These are phyloP conservation scores for Xylaria arbuscula DNA, from an alignment of 2,329 filamentous ascomycete genomes.

Conservation along the genomic window DNA sequence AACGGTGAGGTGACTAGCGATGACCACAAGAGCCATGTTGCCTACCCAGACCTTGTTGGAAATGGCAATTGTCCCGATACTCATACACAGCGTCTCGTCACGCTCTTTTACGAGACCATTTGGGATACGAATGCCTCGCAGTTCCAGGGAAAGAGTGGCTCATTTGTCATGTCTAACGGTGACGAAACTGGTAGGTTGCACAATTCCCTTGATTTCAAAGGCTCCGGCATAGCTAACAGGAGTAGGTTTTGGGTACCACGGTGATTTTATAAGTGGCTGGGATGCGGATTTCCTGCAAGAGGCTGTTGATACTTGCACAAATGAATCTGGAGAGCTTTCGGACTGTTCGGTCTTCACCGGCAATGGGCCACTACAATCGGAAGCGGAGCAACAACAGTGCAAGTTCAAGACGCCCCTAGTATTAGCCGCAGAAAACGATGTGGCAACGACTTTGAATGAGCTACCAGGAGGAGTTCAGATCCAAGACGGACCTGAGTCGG, in stretches of 20 bases:
- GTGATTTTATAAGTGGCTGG: conserved; percentile 86
- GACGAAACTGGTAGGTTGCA: conserved; percentile 73
- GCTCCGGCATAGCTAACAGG: not conserved
- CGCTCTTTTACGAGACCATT: conserved; percentile 87
- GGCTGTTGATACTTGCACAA: conserved; percentile 81
- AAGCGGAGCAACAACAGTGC: conserved; percentile 68
- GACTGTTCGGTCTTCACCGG: conserved; percentile 79
- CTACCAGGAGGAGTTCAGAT: conserved; percentile 75
- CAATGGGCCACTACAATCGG: conserved; percentile 64
- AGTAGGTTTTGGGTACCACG: conserved; percentile 78
- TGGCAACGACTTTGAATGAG: conserved; percentile 53
- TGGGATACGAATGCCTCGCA: conserved; percentile 71
- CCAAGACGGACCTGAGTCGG: conserved; percentile 47
- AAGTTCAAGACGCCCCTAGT: conserved; percentile 67
- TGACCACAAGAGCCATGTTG: conserved; percentile 74
- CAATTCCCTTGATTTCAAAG: not conserved
- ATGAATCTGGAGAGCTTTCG: conserved; percentile 71
- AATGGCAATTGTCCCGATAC: conserved; percentile 78
- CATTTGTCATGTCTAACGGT: conserved; percentile 82
- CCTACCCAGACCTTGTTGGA: conserved; percentile 81
- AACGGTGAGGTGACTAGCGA: conserved; percentile 73
- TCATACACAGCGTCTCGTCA: conserved; percentile 75
- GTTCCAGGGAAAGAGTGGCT: conserved; percentile 71
- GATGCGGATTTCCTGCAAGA: conserved; percentile 73
- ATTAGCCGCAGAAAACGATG: conserved; percentile 67